These are phyloP conservation scores for Teunomyces kruisii DNA, from an alignment of 805 yeast species.

Conservation along the genomic window DNA sequence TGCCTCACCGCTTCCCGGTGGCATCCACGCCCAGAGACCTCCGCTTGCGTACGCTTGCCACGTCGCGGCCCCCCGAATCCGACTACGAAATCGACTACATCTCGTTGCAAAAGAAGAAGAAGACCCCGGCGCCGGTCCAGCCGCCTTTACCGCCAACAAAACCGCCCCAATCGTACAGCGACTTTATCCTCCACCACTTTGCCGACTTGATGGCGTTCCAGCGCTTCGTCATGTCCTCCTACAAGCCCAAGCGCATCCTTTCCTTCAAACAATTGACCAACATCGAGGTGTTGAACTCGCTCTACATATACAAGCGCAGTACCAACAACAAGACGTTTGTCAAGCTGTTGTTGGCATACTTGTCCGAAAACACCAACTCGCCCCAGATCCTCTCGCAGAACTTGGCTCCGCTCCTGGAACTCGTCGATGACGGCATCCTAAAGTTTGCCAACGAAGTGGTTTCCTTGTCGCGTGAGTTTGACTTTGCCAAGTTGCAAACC, in stretches of 20 bases:
- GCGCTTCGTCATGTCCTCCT: conserved; percentile 19
- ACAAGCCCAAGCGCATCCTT: conserved; percentile 17
- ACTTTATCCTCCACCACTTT: conserved; percentile 19
- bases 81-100: conserved; percentile 14
- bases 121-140: not conserved
- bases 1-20: not conserved
- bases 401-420: conserved; percentile 14
- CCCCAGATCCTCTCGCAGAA: conserved; percentile 18
- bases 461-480: conserved; percentile 21
- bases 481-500: conserved; percentile 14
- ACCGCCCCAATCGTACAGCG: conserved; percentile 5
- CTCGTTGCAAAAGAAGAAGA: conserved; percentile 8
- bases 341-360: conserved; percentile 14
- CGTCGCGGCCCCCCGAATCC: conserved; percentile 1
- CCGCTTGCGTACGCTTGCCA: conserved; percentile 3
- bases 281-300: conserved; percentile 23
- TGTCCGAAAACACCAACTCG: conserved; percentile 15
- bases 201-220: conserved; percentile 20
- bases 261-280: conserved; percentile 23
- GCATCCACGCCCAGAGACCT: not conserved
- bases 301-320: conserved; percentile 24
- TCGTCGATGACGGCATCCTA: conserved; percentile 17
- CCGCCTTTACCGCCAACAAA: not conserved
- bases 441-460: conserved; percentile 20
- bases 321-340: conserved; percentile 22